Evolutionary conservation across 148 eudicot genomes (phyloP).

Genomic region (Oxyria digyna): DNA sequence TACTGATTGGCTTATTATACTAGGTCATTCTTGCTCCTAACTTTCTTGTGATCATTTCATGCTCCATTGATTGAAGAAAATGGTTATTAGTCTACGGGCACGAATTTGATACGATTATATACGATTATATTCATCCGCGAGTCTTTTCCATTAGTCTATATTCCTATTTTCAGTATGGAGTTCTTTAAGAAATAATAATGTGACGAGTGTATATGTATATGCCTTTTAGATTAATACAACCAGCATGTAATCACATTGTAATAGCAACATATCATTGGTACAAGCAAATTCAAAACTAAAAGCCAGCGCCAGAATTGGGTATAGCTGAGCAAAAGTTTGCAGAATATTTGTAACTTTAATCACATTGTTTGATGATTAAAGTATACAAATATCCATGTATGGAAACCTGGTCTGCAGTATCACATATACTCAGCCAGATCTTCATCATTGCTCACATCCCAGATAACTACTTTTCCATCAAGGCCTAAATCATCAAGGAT

Average conservation of each 20-base stretch:
- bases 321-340: background rate
- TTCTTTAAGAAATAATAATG: too few relatives aligned
- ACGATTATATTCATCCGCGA: too few relatives aligned
- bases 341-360: background rate
- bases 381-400: background rate
- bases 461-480: slow-evolving; percentile 77
- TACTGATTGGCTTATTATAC: too few relatives aligned
- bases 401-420: background rate
- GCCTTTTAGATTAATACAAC: background rate
- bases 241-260: background rate
- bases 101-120: too few relatives aligned
- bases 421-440: slow-evolving; percentile 45
- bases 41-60: too few relatives aligned
- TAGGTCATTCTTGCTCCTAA: too few relatives aligned
- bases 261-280: background rate
- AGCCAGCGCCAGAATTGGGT: background rate
- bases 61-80: too few relatives aligned
- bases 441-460: slow-evolving; percentile 69
- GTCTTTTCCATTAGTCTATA: too few relatives aligned
- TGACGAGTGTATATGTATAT: background rate
- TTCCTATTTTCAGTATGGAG: too few relatives aligned
- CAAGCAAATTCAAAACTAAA: background rate
- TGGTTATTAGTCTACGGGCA: too few relatives aligned
- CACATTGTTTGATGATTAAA: background rate
- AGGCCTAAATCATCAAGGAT: slow-evolving; percentile 29